Percentiles rank a stretch among this genome's conserved stretches.
Evolutionary conservation across 495 filamentous ascomycete genomes (phyloP).

Genomic region (Penicillium argentinense): DNA sequence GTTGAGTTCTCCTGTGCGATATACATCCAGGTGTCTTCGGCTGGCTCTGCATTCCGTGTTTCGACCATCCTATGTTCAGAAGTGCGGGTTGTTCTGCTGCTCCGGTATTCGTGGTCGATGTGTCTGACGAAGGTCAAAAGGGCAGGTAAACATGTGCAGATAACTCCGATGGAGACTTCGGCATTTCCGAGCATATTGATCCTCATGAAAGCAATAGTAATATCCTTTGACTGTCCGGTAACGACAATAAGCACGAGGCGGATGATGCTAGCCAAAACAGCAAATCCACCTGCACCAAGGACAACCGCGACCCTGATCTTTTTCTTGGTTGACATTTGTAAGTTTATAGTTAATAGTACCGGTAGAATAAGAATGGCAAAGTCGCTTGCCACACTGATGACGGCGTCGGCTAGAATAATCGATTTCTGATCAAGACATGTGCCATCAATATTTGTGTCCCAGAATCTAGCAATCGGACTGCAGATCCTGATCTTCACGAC

Average conservation of each 20-base stretch:
- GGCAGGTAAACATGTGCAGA: slow-evolving; percentile 40
- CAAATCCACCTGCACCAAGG: slow-evolving; percentile 38
- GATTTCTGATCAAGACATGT: slow-evolving; percentile 34
- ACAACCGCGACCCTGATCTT: slow-evolving; percentile 34
- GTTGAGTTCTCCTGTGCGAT: background rate
- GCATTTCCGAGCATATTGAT: slow-evolving; percentile 37
- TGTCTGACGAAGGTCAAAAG: slow-evolving; percentile 28
- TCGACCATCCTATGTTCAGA: background rate
- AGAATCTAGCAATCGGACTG: slow-evolving; percentile 35
- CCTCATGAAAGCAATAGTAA: slow-evolving; percentile 35
- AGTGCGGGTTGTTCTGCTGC: background rate
- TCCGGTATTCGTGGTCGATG: slow-evolving; percentile 22
- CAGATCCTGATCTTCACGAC: slow-evolving; percentile 42
- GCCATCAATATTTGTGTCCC: slow-evolving; percentile 19
- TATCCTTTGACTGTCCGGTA: slow-evolving; percentile 26
- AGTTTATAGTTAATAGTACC: slow-evolving; percentile 27
- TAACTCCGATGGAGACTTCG: slow-evolving; percentile 38
- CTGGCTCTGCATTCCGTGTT: background rate
- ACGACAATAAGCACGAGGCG: slow-evolving; percentile 34
- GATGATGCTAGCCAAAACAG: slow-evolving; percentile 34
- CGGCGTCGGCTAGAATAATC: slow-evolving; percentile 38
- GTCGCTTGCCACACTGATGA: slow-evolving; percentile 40
- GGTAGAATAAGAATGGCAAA: slow-evolving; percentile 35
- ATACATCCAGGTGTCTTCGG: background rate
- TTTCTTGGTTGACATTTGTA: slow-evolving; percentile 34